phyloP scores from a whole-genome alignment of 352 stramenopile genomes.

The Pythium vanterpoolii region DNA sequence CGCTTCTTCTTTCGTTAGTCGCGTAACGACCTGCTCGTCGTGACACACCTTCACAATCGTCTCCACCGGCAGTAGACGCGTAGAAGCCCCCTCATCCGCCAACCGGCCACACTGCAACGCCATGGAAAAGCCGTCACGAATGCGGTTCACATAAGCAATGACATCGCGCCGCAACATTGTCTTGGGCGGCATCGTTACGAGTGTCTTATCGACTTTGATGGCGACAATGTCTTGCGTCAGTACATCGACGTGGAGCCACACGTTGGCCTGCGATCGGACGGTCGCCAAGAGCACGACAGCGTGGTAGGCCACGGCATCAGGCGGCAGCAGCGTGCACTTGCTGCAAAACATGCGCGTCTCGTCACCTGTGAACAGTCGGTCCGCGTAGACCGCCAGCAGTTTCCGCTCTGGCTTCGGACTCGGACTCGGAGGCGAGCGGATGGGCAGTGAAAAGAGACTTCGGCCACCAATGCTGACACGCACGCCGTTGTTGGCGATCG shows the following conservation, averaged over 20 bases:
- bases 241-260: slow-evolving; percentile 63
- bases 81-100: slow-evolving; percentile 10
- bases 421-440: slow-evolving; percentile 31
- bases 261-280: slow-evolving; percentile 35
- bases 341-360: slow-evolving; percentile 75
- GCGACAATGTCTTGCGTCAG: slow-evolving; percentile 46
- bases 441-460: slow-evolving; percentile 62
- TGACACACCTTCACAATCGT: slow-evolving; percentile 24
- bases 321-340: slow-evolving; percentile 75
- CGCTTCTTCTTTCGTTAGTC: slow-evolving; percentile 34
- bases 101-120: slow-evolving; percentile 32
- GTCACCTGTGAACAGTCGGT: slow-evolving; percentile 72
- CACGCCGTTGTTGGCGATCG: slow-evolving; percentile 54
- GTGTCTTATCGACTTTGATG: slow-evolving; percentile 60
- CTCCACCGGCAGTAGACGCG: slow-evolving; percentile 33
- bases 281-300: slow-evolving; percentile 35
- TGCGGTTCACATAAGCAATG: slow-evolving; percentile 40
- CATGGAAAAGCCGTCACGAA: slow-evolving; percentile 53
- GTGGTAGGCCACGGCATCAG: slow-evolving; percentile 53
- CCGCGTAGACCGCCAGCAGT: slow-evolving; percentile 60
- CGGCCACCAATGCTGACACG: slow-evolving; percentile 59
- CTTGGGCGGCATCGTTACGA: slow-evolving; percentile 42
- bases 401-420: neutral
- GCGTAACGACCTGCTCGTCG: slow-evolving; percentile 43
- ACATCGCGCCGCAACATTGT: slow-evolving; percentile 39